Evolutionary conservation across 441 rosid genomes (phyloP), one percentile per base, ranked within the genome.

Genomic region (Isatis lusitanica): DNA sequence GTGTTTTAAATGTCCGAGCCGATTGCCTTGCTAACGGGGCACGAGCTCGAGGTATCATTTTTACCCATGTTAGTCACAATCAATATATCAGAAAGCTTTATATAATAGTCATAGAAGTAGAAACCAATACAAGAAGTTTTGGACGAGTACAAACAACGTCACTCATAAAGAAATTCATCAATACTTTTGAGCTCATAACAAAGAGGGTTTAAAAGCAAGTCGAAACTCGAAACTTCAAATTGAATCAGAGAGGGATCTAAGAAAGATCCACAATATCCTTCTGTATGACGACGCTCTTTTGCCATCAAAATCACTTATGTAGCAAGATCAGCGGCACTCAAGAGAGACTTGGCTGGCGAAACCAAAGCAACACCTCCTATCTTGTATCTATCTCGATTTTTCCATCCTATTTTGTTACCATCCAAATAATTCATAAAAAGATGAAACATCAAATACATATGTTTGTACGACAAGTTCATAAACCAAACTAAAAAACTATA

Each of bases 321-420:
- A 71, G 71, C 40, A 72, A 80, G 5, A 28, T 71, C 80, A 51
- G 72, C 48, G 51, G 47, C 26, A 35, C 35, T 42, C 71, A 78
- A 55, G 26, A 78, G 66, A 75, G 77, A 40, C 80, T 85, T 87
- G 26, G 91, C 85, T 9, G 96, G 85, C 9, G 87, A 75, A 55
- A 83, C 71, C 77, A 85, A 24, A 0, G 98, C 86, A 28, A 92
- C 98, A 2, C 80, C 79, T n/a, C 86, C 94, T n/a, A n/a, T n/a
- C n/a, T n/a, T n/a, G n/a, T n/a, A n/a, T n/a, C n/a, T n/a, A n/a
- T n/a, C n/a, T n/a, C n/a, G n/a, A n/a, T n/a, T n/a, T n/a, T n/a
- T n/a, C n/a, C n/a, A n/a, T n/a, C n/a, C n/a, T n/a, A n/a, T n/a
- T n/a, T n/a, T n/a, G n/a, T n/a, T n/a, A n/a, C n/a, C n/a, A n/a